These are phyloP conservation scores for Mortierella sp. DNA, from an alignment of 371 early-diverging fungal species.

Conservation along the genomic window DNA sequence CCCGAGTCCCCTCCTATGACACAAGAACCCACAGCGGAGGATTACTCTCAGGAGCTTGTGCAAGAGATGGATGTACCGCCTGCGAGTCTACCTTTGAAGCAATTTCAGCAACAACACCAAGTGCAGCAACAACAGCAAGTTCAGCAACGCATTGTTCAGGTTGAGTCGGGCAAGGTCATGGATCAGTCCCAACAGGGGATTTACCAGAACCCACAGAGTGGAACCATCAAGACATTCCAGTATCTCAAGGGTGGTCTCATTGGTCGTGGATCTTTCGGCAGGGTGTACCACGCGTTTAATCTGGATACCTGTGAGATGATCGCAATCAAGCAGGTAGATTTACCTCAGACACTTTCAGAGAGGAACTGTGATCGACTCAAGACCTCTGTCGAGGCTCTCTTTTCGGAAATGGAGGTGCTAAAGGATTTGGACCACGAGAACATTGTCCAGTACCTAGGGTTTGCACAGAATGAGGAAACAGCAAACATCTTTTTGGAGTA, in stretches of 20 bases:
- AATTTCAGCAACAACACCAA: constrained; percentile 19
- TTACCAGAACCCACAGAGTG: constrained; percentile 44
- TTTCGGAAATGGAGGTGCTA: constrained; percentile 88
- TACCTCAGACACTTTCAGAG: constrained; percentile 61
- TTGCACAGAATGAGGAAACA: constrained; percentile 69
- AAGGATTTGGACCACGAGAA: constrained; percentile 86
- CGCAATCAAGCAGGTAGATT: constrained; percentile 95
- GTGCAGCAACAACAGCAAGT: constrained; percentile 11
- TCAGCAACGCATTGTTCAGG: constrained; percentile 37
- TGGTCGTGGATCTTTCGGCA: constrained; percentile 97
- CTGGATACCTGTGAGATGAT: constrained; percentile 88
- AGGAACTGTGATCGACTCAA: constrained; percentile 53
- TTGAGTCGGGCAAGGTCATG: constrained; percentile 50
- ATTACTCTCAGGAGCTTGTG: constrained; percentile 10
- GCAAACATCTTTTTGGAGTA: constrained; percentile 95
- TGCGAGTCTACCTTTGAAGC: neutral
- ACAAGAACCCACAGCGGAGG: neutral
- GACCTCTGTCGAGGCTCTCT: constrained; percentile 70
- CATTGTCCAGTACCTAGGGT: constrained; percentile 87
- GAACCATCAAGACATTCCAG: constrained; percentile 57
- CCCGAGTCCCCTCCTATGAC: constrained; percentile 15
- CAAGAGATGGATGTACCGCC: neutral
- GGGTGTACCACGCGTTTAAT: constrained; percentile 91
- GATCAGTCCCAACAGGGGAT: constrained; percentile 47
- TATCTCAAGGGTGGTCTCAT: constrained; percentile 92